phyloP scores from a whole-genome alignment of 1,284 basidiomycete species.

The Irpex sp. region DNA sequence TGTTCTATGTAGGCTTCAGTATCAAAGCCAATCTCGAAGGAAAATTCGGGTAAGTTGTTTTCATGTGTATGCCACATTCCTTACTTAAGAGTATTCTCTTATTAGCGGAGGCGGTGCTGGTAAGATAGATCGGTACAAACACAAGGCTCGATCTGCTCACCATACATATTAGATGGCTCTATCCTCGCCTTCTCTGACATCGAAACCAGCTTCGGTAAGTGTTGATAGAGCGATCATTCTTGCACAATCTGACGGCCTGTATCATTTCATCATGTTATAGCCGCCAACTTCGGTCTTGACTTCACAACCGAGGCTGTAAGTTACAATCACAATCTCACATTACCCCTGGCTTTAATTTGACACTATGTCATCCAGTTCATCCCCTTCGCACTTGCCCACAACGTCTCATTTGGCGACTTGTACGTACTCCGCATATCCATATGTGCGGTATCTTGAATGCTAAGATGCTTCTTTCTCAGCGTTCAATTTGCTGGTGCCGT shows the following conservation, averaged over 20 bases:
- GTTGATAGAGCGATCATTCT: neutral
- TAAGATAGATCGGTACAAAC: neutral
- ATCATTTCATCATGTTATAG: neutral
- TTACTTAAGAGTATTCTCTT: neutral
- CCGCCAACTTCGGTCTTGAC: neutral
- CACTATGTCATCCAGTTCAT: neutral
- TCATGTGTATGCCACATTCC: neutral
- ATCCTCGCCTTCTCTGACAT: constrained; percentile 23
- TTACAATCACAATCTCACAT: neutral
- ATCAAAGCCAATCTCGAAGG: neutral
- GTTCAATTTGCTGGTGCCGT: constrained; percentile 29
- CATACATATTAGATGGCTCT: constrained; percentile 19
- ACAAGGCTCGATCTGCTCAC: neutral
- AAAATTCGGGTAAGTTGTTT: constrained; percentile 4
- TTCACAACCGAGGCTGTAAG: neutral
- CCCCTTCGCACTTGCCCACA: constrained; percentile 21
- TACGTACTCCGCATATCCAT: constrained; percentile 9
- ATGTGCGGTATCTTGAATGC: neutral
- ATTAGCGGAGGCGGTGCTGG: constrained; percentile 24
- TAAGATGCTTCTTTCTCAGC: constrained; percentile 10
- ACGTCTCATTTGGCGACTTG: constrained; percentile 27
- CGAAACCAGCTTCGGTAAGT: constrained; percentile 19
- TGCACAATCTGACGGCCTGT: neutral
- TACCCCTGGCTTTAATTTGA: neutral
- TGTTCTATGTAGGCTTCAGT: neutral